phyloP scores from a whole-genome alignment of 495 filamentous ascomycete species.

The Penicillium subrubescens region DNA sequence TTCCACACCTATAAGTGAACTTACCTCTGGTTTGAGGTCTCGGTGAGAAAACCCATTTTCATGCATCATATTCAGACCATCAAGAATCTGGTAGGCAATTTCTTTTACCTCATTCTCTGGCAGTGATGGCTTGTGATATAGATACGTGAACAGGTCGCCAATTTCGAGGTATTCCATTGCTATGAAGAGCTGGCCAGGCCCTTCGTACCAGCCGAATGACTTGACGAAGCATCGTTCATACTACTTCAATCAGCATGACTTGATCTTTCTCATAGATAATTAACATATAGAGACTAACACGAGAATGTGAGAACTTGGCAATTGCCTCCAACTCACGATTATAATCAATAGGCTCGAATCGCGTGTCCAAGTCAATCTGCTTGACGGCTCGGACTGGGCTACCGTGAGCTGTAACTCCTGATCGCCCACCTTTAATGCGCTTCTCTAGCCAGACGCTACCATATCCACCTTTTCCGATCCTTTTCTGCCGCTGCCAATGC shows the following conservation, averaged over 20 bases:
- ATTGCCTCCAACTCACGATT: slow-evolving; percentile 38
- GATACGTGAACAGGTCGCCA: slow-evolving; percentile 26
- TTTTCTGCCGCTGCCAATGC: slow-evolving; percentile 27
- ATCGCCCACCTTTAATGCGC: slow-evolving; percentile 8
- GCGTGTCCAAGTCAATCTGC: slow-evolving; percentile 14
- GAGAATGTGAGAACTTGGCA: slow-evolving; percentile 39
- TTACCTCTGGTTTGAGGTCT: slow-evolving; percentile 56
- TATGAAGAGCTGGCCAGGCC: slow-evolving; percentile 23
- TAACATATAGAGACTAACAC: background rate
- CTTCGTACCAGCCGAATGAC: slow-evolving; percentile 37
- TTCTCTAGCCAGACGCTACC: slow-evolving; percentile 41
- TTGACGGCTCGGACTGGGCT: slow-evolving; percentile 16
- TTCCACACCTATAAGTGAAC: slow-evolving; percentile 6
- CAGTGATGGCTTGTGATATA: slow-evolving; percentile 17
- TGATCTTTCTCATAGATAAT: background rate
- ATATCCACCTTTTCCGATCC: slow-evolving; percentile 32
- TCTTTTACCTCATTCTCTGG: slow-evolving; percentile 40
- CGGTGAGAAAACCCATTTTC: slow-evolving; percentile 5
- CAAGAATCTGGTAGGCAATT: slow-evolving; percentile 46
- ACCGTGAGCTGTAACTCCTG: background rate
- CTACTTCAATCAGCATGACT: background rate
- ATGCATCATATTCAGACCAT: slow-evolving; percentile 51
- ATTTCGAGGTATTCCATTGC: slow-evolving; percentile 41
- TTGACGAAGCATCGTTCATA: slow-evolving; percentile 28
- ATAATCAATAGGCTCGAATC: slow-evolving; percentile 14